Percentiles rank a stretch among this genome's conserved stretches.
Conservation (phyloP, 1,284 basidiomycete genomes). For the Singerocomus inundabilis region DNA sequence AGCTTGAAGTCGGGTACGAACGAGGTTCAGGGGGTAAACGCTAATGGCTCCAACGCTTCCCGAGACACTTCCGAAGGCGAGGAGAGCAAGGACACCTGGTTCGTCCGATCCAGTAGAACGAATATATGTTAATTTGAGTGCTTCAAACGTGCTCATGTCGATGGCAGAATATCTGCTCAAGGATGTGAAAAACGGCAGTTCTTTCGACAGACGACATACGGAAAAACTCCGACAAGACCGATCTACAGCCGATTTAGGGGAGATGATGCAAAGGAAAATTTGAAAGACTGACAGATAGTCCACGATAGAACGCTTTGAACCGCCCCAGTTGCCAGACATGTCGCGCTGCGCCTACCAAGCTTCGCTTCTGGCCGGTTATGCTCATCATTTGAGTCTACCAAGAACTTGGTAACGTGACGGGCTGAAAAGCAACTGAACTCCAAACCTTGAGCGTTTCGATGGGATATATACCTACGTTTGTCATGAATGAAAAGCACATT, state of each 20-base stretch:
- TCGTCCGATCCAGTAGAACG: conserved; percentile 81
- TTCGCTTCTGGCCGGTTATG: conserved; percentile 62
- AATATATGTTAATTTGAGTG: conserved; percentile 81
- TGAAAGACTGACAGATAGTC: conserved; percentile 68
- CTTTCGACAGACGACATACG: conserved; percentile 46
- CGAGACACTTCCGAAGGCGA: conserved; percentile 87
- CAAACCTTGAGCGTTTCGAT: conserved; percentile 82
- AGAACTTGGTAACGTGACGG: conserved; percentile 7
- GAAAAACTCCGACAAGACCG: conserved; percentile 87
- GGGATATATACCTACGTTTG: conserved; percentile 76
- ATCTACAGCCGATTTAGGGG: conserved; percentile 51
- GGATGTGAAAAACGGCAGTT: background rate
- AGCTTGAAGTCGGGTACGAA: conserved; percentile 93
- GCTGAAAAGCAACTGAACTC: conserved; percentile 1
- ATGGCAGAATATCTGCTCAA: conserved; percentile 75
- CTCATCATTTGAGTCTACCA: conserved; percentile 92
- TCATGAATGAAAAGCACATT: conserved; percentile 12
- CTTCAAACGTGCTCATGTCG: conserved; percentile 95
- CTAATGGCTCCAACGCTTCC: conserved; percentile 90
- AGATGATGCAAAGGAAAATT: conserved; percentile 7
- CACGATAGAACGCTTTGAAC: conserved; percentile 85
- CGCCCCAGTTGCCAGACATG: conserved; percentile 82
- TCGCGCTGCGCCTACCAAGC: conserved; percentile 58
- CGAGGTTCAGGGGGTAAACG: conserved; percentile 91
- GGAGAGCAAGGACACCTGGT: conserved; percentile 76